Conservation (phyloP, 2,329 filamentous ascomycete species). For the Diaporthe sp. region DNA sequence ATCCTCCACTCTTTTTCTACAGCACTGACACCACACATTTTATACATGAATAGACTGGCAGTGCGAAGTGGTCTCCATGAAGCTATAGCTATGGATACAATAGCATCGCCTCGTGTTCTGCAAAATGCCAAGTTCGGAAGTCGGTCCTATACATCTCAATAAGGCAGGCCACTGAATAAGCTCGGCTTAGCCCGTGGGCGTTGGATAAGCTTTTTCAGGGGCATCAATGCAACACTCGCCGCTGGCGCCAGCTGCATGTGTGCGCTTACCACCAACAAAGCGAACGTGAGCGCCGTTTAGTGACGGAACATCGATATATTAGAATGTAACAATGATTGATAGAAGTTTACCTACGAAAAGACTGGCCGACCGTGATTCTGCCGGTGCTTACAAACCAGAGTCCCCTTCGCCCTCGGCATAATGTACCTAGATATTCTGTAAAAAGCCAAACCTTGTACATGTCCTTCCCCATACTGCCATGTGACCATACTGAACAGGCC, state of each 20-base stretch:
- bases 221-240: slow-evolving; percentile 6
- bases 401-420: background rate
- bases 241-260: background rate
- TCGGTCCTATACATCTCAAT: background rate
- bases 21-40: background rate
- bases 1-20: background rate
- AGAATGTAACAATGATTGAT: background rate
- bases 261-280: no score
- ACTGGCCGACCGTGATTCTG: background rate
- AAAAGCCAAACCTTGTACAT: background rate
- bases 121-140: background rate
- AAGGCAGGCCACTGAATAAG: slow-evolving; percentile 15
- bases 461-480: background rate
- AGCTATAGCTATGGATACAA: background rate
- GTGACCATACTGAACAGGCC: background rate
- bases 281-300: background rate
- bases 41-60: background rate
- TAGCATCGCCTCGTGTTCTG: slow-evolving; percentile 4
- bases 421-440: background rate
- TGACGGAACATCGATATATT: slow-evolving; percentile 4
- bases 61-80: background rate
- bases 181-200: background rate
- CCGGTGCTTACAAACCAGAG: slow-evolving; percentile 1
- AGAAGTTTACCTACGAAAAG: background rate
- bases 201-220: background rate